These are phyloP conservation scores for Sporopachydermia cereana DNA, from an alignment of 1,139 yeast species.

Conservation along the genomic window DNA sequence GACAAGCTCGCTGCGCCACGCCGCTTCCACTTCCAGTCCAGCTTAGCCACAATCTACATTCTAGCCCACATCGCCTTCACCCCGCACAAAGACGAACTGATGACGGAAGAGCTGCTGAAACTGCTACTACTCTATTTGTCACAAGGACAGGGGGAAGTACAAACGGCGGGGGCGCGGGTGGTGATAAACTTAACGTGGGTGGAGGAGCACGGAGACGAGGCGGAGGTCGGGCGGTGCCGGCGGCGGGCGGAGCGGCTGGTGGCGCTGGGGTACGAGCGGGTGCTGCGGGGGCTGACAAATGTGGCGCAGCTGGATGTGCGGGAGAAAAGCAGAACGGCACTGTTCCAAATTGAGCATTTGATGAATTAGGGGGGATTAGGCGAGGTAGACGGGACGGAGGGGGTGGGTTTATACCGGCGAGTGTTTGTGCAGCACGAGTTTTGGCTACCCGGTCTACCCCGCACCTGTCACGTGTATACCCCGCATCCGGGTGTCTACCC, in stretches of 20 bases:
- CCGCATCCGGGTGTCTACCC: no score
- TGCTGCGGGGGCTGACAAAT: constrained; percentile 21
- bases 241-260: constrained; percentile 19
- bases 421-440: no score
- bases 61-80: constrained; percentile 50
- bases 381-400: no score
- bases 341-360: constrained; percentile 23
- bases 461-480: constrained; percentile 45
- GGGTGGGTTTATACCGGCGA: no score
- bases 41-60: constrained; percentile 38
- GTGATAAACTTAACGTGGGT: constrained; percentile 46
- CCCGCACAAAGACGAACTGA: constrained; percentile 34
- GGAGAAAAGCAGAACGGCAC: constrained; percentile 37
- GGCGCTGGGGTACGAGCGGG: constrained; percentile 29
- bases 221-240: constrained; percentile 15
- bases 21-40: constrained; percentile 24
- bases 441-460: constrained; percentile 48
- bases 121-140: constrained; percentile 24
- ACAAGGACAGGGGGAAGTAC: constrained; percentile 30
- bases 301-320: constrained; percentile 33
- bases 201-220: constrained; percentile 21
- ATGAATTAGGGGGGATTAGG: background rate
- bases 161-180: constrained; percentile 47
- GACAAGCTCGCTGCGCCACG: constrained; percentile 13
- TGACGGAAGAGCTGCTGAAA: constrained; percentile 30